These are phyloP conservation scores for Astrothelium macrocarpum DNA, from an alignment of 495 filamentous ascomycete genomes.

Conservation along the genomic window DNA sequence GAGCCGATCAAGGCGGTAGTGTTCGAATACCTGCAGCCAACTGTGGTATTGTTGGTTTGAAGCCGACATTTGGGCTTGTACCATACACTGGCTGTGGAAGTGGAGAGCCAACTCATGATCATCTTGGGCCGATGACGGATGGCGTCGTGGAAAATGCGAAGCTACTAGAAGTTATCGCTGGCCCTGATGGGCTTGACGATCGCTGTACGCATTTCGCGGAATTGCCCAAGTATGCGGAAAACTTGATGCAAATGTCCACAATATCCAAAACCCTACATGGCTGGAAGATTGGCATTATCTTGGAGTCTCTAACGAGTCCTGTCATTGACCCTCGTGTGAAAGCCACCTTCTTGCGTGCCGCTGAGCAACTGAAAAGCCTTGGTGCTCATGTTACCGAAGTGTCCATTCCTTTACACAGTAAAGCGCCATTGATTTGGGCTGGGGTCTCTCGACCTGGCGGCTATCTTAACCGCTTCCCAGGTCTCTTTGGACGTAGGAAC, in stretches of 20 bases:
- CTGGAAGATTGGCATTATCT: conserved; percentile 43
- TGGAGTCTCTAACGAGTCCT: conserved; percentile 40
- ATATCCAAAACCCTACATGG: conserved; percentile 36
- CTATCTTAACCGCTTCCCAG: conserved; percentile 34
- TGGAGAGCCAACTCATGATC: conserved; percentile 31
- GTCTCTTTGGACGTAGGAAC: conserved; percentile 33
- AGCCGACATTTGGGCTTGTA: conserved; percentile 31
- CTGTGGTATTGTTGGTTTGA: conserved; percentile 33
- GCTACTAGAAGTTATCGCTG: conserved; percentile 44
- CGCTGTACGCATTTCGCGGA: conserved; percentile 24
- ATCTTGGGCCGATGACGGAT: conserved; percentile 34
- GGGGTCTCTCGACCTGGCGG: conserved; percentile 38
- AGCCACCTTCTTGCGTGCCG: conserved; percentile 35
- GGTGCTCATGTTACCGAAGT: conserved; percentile 45
- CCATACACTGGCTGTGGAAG: conserved; percentile 28
- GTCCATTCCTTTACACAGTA: conserved; percentile 42
- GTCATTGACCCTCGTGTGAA: conserved; percentile 37
- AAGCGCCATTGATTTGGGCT: conserved; percentile 43
- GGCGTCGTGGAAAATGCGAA: conserved; percentile 42
- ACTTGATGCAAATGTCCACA: conserved; percentile 20
- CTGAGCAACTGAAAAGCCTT: conserved; percentile 38
- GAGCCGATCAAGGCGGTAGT: conserved; percentile 53
- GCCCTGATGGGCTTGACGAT: conserved; percentile 50
- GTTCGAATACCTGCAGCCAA: conserved; percentile 43
- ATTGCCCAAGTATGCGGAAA: conserved; percentile 30